A percentile compares a stretch with the other conserved stretches of the same genome.
Conservation (phyloP, 2,329 filamentous ascomycete species). For the Colletotrichum sp. region DNA sequence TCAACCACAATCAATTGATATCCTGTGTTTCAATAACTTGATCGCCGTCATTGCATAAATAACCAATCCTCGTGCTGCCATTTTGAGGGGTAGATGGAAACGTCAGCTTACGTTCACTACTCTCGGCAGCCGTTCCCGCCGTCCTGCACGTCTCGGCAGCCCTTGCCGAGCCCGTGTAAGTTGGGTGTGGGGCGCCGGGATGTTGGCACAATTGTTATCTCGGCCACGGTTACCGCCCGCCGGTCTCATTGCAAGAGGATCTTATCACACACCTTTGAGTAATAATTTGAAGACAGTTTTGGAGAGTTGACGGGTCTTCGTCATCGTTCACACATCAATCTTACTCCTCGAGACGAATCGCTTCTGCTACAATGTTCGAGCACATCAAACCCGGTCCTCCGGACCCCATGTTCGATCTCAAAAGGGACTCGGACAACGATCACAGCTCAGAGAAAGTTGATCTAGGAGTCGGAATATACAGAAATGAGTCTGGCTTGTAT, state of each 20-base stretch:
- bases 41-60: background rate
- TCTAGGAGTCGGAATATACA: slow-evolving; percentile 40
- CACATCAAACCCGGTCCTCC: slow-evolving; percentile 39
- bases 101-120: background rate
- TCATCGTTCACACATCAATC: background rate
- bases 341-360: background rate
- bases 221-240: background rate
- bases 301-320: background rate
- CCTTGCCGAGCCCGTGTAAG: background rate
- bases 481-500: slow-evolving; percentile 35
- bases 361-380: slow-evolving; percentile 39
- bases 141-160: background rate
- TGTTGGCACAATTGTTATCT: background rate
- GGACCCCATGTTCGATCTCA: slow-evolving; percentile 38
- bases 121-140: background rate
- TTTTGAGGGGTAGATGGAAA: background rate
- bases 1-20: background rate
- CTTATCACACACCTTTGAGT: background rate
- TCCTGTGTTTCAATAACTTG: background rate
- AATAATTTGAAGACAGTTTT: background rate
- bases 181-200: background rate
- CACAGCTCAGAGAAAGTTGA: slow-evolving; percentile 34
- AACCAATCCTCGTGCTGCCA: background rate
- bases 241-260: background rate
- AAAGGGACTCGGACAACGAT: slow-evolving; percentile 33